Evolutionary conservation across 2,329 filamentous ascomycete species (phyloP), one percentile per base, ranked within the genome.

Genomic region (Aspergillus sp.): DNA sequence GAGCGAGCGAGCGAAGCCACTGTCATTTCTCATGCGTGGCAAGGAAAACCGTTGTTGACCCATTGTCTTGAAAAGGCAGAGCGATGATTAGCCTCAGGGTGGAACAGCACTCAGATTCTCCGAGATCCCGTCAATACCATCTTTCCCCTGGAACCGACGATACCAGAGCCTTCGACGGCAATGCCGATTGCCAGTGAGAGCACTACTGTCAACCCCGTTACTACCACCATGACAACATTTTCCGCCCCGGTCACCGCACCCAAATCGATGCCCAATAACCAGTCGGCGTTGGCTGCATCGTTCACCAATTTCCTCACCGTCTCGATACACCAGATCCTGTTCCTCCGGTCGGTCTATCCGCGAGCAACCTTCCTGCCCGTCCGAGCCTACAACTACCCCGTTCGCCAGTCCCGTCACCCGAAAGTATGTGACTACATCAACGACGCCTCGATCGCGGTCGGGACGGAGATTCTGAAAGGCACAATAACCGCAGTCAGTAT

Each of bases 371-470:
- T 96, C 78, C 84, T 94, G 59, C 86, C 89, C 47, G 85, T 89
- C 45, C 86, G 89, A 64, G 92, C 91, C 69, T 93, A 93, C 81
- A 92, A 94, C 77, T 87, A 92, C 59, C 85, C 91, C 31, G 89
- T 96, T 50, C 89, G 90, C 68, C 92, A 96, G 73, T 94, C 87
- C 61, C 89, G 92, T 59, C 92, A 96, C 75, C 91, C 93, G 0
- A 85, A 86, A 67, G 90, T 96, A 64, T 96, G 91, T 81, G 80
- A 86, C 69, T 97, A 93, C 90, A 87, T 96, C 75, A 85, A 83
- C 71, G 90, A 95, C 73, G 91, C 92, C 65, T 85, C 95, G 47
- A 80, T 87, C 63, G 89, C 91, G 39, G 85, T 92, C 22, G 82
- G 85, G 60, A 81, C 80, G 3, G 89, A 96, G 77, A 82, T 96